Percentiles rank a stretch among this genome's conserved stretches.
Evolutionary conservation across 2,329 filamentous ascomycete genomes (phyloP).

Genomic region (Arthrobotrys megalospora): DNA sequence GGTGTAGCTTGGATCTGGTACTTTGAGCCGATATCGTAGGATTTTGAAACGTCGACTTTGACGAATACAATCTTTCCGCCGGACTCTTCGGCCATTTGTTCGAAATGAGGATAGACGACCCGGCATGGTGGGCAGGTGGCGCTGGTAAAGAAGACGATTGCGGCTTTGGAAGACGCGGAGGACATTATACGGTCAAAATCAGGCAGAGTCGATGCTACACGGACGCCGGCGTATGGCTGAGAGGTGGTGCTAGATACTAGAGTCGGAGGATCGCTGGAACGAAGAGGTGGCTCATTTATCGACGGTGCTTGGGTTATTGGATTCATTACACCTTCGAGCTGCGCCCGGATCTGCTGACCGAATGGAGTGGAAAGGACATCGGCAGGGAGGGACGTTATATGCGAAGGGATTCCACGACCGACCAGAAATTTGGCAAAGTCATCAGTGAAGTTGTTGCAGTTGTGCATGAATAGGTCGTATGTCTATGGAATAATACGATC

Average conservation of each 20-base stretch:
- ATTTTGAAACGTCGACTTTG: slow-evolving; percentile 83
- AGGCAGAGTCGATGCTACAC: slow-evolving; percentile 73
- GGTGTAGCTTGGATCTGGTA: slow-evolving; percentile 84
- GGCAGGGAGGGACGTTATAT: slow-evolving; percentile 87
- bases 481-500: slow-evolving; percentile 70
- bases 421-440: slow-evolving; percentile 91
- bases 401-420: slow-evolving; percentile 86
- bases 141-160: slow-evolving; percentile 92
- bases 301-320: slow-evolving; percentile 70
- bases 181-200: slow-evolving; percentile 76
- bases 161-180: slow-evolving; percentile 77
- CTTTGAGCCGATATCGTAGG: slow-evolving; percentile 75
- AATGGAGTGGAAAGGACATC: slow-evolving; percentile 88
- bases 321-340: slow-evolving; percentile 77
- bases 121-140: slow-evolving; percentile 89
- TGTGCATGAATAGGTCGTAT: slow-evolving; percentile 88
- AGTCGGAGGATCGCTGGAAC: slow-evolving; percentile 38
- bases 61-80: slow-evolving; percentile 79
- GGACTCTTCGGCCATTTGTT: slow-evolving; percentile 82
- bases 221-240: slow-evolving; percentile 71
- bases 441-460: slow-evolving; percentile 98
- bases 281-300: slow-evolving; percentile 39
- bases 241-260: slow-evolving; percentile 29
- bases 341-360: slow-evolving; percentile 87
- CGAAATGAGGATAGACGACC: slow-evolving; percentile 83